Percentiles rank a stretch among this genome's conserved stretches.
These are phyloP conservation scores for Darksidea phi DNA, from an alignment of 495 filamentous ascomycete species.

Conservation along the genomic window DNA sequence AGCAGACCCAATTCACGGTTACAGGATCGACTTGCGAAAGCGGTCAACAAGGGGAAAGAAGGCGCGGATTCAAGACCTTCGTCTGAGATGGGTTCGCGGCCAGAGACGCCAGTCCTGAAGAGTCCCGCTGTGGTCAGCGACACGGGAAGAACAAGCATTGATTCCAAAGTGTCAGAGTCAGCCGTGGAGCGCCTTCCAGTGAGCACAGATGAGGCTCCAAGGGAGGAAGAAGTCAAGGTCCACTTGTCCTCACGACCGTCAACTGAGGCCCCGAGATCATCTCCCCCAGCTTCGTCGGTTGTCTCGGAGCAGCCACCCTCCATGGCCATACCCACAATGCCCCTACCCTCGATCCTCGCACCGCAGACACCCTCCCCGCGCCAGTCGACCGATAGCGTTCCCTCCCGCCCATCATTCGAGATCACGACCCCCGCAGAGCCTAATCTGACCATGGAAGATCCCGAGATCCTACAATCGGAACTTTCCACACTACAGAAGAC, in stretches of 20 bases:
- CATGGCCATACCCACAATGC: constrained; percentile 15
- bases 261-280: constrained; percentile 8
- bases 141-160: constrained; percentile 35
- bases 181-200: constrained; percentile 7
- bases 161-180: constrained; percentile 33
- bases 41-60: constrained; percentile 49
- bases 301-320: constrained; percentile 23
- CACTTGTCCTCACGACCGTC: constrained; percentile 18
- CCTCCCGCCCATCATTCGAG: constrained; percentile 30
- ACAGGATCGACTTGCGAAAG: constrained; percentile 79
- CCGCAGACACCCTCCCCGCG: constrained; percentile 32
- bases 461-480: constrained; percentile 25
- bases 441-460: constrained; percentile 19
- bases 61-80: constrained; percentile 30
- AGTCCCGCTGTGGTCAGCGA: constrained; percentile 24
- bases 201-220: constrained; percentile 6
- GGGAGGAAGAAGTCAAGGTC: constrained; percentile 20
- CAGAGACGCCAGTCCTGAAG: constrained; percentile 31
- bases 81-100: constrained; percentile 34
- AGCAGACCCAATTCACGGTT: constrained; percentile 68
- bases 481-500: constrained; percentile 55
- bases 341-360: constrained; percentile 39
- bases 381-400: constrained; percentile 31
- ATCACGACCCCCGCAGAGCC: constrained; percentile 48
- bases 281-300: constrained; percentile 4